Percentiles rank a stretch among this genome's conserved stretches.
These are phyloP conservation scores for Schizosaccharomyces osmophilus DNA, from an alignment of 805 yeast species.

Conservation along the genomic window DNA sequence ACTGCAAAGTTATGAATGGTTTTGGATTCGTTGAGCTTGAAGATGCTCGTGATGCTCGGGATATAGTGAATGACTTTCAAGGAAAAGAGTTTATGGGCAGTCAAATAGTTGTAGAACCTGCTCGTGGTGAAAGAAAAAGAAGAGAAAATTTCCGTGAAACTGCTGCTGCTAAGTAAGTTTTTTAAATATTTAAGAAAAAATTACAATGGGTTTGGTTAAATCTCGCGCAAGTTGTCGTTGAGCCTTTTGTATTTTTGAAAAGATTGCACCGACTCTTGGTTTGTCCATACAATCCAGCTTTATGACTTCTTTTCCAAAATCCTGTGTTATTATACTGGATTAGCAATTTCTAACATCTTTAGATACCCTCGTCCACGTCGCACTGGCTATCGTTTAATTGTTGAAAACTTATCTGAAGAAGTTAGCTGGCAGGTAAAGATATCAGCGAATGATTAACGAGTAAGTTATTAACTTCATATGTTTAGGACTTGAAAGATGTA, in stretches of 20 bases:
- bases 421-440: slow-evolving; percentile 10
- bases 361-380: slow-evolving; percentile 7
- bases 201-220: not conserved
- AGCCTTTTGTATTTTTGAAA: not conserved
- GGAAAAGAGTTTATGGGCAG: slow-evolving; percentile 1
- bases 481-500: slow-evolving; percentile 35
- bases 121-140: not conserved
- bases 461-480: not conserved
- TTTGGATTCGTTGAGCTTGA: slow-evolving; percentile 11
- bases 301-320: too few species aligned
- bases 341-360: not conserved
- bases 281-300: too few species aligned
- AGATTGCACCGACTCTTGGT: too few species aligned
- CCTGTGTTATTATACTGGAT: too few species aligned
- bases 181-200: too few species aligned
- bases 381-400: slow-evolving; percentile 9
- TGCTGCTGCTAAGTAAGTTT: not conserved
- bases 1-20: slow-evolving; percentile 28
- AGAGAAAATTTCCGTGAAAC: not conserved
- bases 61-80: slow-evolving; percentile 9
- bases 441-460: not conserved
- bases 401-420: slow-evolving; percentile 8
- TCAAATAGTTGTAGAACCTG: not conserved
- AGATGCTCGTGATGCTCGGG: slow-evolving; percentile 12
- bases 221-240: not conserved